These are phyloP conservation scores for Escallonia herrerae DNA, from an alignment of 129 eudicot species.

Conservation along the genomic window DNA sequence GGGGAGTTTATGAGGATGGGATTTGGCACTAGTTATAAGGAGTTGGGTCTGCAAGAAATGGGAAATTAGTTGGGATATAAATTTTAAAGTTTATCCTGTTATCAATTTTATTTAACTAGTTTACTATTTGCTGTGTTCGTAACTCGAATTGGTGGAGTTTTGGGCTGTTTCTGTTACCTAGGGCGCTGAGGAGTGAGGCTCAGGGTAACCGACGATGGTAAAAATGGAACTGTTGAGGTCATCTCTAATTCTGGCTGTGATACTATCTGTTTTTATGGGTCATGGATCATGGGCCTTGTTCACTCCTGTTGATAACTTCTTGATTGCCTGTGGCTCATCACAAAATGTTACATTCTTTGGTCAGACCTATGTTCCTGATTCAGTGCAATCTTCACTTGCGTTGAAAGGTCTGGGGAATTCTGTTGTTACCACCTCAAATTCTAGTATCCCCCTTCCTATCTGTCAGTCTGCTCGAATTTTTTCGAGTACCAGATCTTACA, in stretches of 20 bases:
- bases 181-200: background rate
- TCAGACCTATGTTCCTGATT: constrained; percentile 73
- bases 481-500: constrained; percentile 36
- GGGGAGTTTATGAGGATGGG: constrained; percentile 5
- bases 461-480: constrained; percentile 77
- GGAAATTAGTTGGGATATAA: background rate
- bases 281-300: constrained; percentile 43
- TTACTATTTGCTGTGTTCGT: background rate
- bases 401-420: constrained; percentile 44
- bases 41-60: too few relatives aligned
- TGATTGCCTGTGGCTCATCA: constrained; percentile 89
- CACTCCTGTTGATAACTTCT: constrained; percentile 69
- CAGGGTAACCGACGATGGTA: background rate
- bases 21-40: background rate
- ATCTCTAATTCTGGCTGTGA: constrained; percentile 22
- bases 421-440: constrained; percentile 41
- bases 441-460: constrained; percentile 66
- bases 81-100: too few relatives aligned
- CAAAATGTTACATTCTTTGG: constrained; percentile 66
- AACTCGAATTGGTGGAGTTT: background rate
- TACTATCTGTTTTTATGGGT: constrained; percentile 20
- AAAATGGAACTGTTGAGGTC: constrained; percentile 27
- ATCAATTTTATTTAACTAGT: background rate
- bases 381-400: constrained; percentile 39
- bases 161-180: background rate